Evolutionary conservation across 2,329 filamentous ascomycete genomes (phyloP), one percentile per base, ranked within the genome.

Genomic region (Trichophyton equinum): DNA sequence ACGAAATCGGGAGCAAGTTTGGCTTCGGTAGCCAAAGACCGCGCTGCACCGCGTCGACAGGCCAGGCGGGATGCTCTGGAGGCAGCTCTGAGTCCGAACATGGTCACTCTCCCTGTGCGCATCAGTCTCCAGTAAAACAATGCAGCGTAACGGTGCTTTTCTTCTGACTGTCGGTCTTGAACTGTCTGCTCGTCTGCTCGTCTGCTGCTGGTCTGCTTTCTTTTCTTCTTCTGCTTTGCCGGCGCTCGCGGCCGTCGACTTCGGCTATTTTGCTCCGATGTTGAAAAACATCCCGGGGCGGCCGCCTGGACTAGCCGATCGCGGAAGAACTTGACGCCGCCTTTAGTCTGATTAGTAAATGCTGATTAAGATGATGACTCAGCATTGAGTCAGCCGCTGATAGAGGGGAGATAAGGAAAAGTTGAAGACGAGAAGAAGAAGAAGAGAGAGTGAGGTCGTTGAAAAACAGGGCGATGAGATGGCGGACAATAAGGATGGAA

Each of bases 1-100:
- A 81, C 78, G 68, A 78, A 76, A 64, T 78, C 77, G 68, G 76
- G 74, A 56, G 72, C 69, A 69, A 72, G 68, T 69, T 71, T 72
- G 68, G 71, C 70, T 65, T 76, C 73, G 60, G 73, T 75, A 58
- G 74, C 67, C 65, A 71, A 71, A 59, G 67, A 65, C 56, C 74
- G 72, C 51, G 61, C 58, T 27, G 61, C 61, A 27, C 30, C 33
- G 22, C 64, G 58, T 60, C 66, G 68, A 33, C 71, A 58, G 38
- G 67, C 65, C 15, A 70, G 69, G 68, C 58, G 73, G 68, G 13
- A 74, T 62, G 38, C 69, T 65, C 57, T 58, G 25, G 70, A 61
- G 55, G 66, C 64, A 47, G 67, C 62, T 57, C 68, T 69, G 58
- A 67, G 40, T 15, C 63, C 63, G 64, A 73, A 69, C 64, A 69